A percentile compares a stretch with the other conserved stretches of the same genome.
Conservation (phyloP, 805 yeast species). For the Candida oleophila region DNA sequence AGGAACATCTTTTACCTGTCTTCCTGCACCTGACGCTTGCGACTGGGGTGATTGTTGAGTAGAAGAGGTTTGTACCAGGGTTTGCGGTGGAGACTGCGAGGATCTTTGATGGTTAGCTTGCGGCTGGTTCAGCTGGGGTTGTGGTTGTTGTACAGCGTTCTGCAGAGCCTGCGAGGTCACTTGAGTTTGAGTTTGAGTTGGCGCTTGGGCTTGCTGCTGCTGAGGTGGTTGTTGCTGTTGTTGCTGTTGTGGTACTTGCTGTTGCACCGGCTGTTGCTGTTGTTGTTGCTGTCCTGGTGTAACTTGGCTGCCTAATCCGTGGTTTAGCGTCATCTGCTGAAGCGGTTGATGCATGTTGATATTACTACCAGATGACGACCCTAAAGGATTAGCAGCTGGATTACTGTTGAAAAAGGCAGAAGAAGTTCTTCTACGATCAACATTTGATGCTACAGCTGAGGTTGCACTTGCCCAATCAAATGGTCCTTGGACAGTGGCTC, state of each 20-base stretch:
- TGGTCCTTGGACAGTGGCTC: constrained; percentile 15
- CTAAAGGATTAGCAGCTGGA: constrained; percentile 2
- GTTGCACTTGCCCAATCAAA: constrained; percentile 30
- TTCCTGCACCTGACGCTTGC: constrained; percentile 12
- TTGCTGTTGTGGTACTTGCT: constrained; percentile 5
- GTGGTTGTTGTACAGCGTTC: constrained; percentile 7
- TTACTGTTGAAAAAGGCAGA: constrained; percentile 49
- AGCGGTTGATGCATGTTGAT: not conserved
- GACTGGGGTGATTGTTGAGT: constrained; percentile 9
- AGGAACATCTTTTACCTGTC: constrained; percentile 41
- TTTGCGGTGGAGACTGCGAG: constrained; percentile 1
- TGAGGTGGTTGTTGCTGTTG: constrained; percentile 4
- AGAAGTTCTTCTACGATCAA: constrained; percentile 51
- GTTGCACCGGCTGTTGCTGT: constrained; percentile 10
- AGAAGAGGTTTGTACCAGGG: not conserved
- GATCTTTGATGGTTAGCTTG: not conserved
- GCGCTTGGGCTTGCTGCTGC: constrained; percentile 6
- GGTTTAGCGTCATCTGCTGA: not conserved
- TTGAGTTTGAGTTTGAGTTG: constrained; percentile 2
- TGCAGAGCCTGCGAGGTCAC: constrained; percentile 6
- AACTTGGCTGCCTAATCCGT: constrained; percentile 6
- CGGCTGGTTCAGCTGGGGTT: constrained; percentile 1
- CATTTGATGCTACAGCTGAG: constrained; percentile 8
- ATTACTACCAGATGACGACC: constrained; percentile 10
- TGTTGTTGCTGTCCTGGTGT: constrained; percentile 8